Base-by-base conservation (phyloP, 2,329 filamentous ascomycete genomes). In the Penicillium sp. region DNA sequence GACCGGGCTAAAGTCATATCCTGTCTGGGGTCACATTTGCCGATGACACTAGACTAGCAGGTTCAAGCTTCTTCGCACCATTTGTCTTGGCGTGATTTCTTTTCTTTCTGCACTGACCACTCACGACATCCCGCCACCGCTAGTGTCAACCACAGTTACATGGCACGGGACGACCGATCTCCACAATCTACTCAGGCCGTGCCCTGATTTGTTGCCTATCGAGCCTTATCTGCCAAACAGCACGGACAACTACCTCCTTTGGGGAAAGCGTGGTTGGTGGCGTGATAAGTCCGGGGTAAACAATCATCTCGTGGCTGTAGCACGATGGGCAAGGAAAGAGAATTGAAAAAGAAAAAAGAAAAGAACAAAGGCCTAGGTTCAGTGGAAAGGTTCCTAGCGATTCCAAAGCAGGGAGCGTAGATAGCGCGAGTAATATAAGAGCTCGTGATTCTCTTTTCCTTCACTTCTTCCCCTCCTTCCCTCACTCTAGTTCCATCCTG, bases 281-380 rank as follows among this genome's bases (percentile, higher is more conserved):
- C 50, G 50, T 51, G 44, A 51, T 51, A 51, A 53, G 47, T 56
- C 54, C 46, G 54, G 54, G 54, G 54, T 56, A 56, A 50, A 49
- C 34, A 47, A 4, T 43, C 16, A 9, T n/a, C 41, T 42, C 21
- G 39, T 42, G 39, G 23, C 23, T 21, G 41, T n/a, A 8, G 38
- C 23, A 42, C 41, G 41, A 24, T 29, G 28, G 23, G 2, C 6
- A 28, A 15, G 39, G 10, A n/a, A 15, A 10, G 6, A 39, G 21
- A 13, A 8, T 9, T 13, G 39, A 12, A 6, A 15, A 10, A 7
- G 39, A 18, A n/a, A 15, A 10, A 13, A 39, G 21, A 13, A 8
- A 29, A 10, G 28, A 10, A 39, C 8, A 21, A 21, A 10, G 36
- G 36, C 16, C 18, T 21, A 39, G n/a, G 34, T 36, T 36, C n/a